Conservation (phyloP, 768 basidiomycete species). For the Austroboletus festivus region DNA sequence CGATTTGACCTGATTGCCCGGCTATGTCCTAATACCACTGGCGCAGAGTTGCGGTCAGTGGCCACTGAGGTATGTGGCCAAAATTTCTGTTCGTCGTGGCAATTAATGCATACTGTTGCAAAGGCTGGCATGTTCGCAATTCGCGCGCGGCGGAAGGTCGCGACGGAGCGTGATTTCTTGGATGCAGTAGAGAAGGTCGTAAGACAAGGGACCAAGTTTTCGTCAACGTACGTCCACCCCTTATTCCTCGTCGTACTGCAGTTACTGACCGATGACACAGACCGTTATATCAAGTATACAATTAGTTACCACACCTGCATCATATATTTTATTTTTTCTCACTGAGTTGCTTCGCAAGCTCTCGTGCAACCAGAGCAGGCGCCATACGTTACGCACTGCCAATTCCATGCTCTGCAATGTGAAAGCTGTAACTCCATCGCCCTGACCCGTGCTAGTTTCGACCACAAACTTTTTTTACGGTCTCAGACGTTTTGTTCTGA, state of each 20-base stretch:
- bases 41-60: slow-evolving; percentile 95
- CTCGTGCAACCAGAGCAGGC: no score
- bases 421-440: no score
- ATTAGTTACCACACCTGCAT: slow-evolving; percentile 51
- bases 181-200: slow-evolving; percentile 99
- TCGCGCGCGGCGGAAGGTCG: slow-evolving; percentile 92
- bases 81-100: slow-evolving; percentile 41
- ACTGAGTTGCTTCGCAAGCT: background rate
- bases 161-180: slow-evolving; percentile 95
- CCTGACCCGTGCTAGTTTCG: no score
- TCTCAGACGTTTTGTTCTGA: no score
- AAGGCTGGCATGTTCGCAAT: slow-evolving; percentile 99
- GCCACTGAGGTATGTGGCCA: slow-evolving; percentile 76
- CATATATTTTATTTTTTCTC: slow-evolving; percentile 17
- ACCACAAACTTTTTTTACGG: no score
- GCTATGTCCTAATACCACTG: slow-evolving; percentile 96
- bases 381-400: no score
- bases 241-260: background rate
- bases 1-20: slow-evolving; percentile 97
- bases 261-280: slow-evolving; percentile 36
- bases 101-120: slow-evolving; percentile 84
- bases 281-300: slow-evolving; percentile 91
- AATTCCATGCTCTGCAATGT: no score
- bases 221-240: slow-evolving; percentile 72
- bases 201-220: slow-evolving; percentile 96